Evolutionary conservation across 306 rosid species (phyloP).

Genomic region (Quercus rubra): DNA sequence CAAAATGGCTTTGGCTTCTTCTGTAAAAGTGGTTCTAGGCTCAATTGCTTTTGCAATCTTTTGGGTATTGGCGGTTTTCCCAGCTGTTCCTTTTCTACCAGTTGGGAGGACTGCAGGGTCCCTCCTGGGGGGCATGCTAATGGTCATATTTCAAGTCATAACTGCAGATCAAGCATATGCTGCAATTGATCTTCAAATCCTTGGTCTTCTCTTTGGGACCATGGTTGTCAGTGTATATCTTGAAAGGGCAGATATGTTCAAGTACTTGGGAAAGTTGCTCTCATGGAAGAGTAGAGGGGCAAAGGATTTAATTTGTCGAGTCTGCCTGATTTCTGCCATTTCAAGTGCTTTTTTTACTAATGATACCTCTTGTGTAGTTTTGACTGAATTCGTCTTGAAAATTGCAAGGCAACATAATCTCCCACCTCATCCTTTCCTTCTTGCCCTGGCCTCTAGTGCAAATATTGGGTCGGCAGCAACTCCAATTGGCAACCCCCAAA

Average conservation of each 20-base stretch:
- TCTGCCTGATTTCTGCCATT: too few relatives aligned
- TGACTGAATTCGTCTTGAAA: too few relatives aligned
- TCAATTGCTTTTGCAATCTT: constrained; percentile 71
- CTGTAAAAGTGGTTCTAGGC: constrained; percentile 67
- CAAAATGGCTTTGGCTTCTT: constrained; percentile 63
- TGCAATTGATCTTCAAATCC: constrained; percentile 78
- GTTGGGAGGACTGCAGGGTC: constrained; percentile 95
- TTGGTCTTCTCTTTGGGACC: constrained; percentile 91
- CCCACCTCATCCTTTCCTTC: too few relatives aligned
- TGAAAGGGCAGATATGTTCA: constrained; percentile 92
- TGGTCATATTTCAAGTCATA: constrained; percentile 67
- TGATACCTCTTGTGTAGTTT: too few relatives aligned
- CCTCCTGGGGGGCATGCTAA: constrained; percentile 83
- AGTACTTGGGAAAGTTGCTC: constrained; percentile 71
- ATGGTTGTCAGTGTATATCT: constrained; percentile 94
- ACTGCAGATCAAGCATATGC: constrained; percentile 75
- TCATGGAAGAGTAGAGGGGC: constrained; percentile 85
- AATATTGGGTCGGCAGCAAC: constrained; percentile 91
- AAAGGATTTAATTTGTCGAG: constrained; percentile 9
- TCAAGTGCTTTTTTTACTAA: too few relatives aligned
- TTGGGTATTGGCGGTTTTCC: constrained; percentile 92
- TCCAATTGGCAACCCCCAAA: constrained; percentile 93
- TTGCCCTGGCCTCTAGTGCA: constrained; percentile 62
- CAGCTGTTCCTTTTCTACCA: constrained; percentile 84
- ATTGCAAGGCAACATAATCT: too few relatives aligned